phyloP scores from a whole-genome alignment of 306 rosid genomes.

The Vigna hirtella region DNA sequence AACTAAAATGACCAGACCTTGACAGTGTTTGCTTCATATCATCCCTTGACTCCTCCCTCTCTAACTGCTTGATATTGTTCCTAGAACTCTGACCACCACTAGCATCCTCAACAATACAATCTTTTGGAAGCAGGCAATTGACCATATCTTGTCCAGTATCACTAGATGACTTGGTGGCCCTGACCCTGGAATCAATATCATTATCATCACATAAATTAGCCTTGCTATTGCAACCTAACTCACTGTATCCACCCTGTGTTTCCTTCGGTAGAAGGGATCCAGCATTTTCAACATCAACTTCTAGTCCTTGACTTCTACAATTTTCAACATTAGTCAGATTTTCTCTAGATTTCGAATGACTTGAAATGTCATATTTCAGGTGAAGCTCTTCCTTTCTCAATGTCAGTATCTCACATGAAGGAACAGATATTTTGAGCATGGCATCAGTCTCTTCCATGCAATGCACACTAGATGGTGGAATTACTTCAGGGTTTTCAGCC shows the following conservation, averaged over 20 bases:
- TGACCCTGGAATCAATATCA: slow-evolving; percentile 45
- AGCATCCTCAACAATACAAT: slow-evolving; percentile 40
- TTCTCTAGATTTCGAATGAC: slow-evolving; percentile 46
- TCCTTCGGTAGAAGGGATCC: slow-evolving; percentile 48
- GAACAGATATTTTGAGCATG: slow-evolving; percentile 39
- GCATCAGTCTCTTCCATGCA: slow-evolving; percentile 47
- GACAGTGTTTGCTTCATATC: slow-evolving; percentile 51
- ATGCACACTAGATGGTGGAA: slow-evolving; percentile 27
- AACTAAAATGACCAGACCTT: slow-evolving; percentile 62
- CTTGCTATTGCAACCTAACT: slow-evolving; percentile 45
- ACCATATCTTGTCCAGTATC: slow-evolving; percentile 52
- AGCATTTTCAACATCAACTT: slow-evolving; percentile 46
- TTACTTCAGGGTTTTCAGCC: slow-evolving; percentile 49
- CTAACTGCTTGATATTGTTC: slow-evolving; percentile 50
- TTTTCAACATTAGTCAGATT: slow-evolving; percentile 47
- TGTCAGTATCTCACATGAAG: slow-evolving; percentile 42
- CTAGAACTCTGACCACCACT: slow-evolving; percentile 43
- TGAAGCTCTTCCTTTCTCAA: slow-evolving; percentile 46
- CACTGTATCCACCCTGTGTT: slow-evolving; percentile 31
- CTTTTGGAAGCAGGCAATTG: slow-evolving; percentile 33
- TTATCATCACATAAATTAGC: slow-evolving; percentile 45
- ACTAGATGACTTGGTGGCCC: slow-evolving; percentile 46
- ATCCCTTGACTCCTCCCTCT: slow-evolving; percentile 49
- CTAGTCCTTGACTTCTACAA: slow-evolving; percentile 46
- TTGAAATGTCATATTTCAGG: slow-evolving; percentile 40